Evolutionary conservation across 192 early-diverging fungal species (phyloP).

Genomic region (Coemansia sp.): DNA sequence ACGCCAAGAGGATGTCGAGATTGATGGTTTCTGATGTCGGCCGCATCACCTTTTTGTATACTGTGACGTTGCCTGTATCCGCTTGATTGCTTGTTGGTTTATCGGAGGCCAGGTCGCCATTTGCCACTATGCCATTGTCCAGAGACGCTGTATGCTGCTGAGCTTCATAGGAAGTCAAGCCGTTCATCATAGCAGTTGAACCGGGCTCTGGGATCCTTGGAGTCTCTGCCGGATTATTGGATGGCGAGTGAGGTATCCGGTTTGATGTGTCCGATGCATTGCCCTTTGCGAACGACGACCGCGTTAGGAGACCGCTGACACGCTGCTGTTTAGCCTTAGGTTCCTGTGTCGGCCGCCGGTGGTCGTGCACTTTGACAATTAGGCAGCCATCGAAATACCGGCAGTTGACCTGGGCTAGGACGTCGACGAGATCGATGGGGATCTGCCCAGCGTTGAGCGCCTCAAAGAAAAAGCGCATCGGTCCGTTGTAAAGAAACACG

Average conservation of each 20-base stretch:
- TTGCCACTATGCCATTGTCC: background rate
- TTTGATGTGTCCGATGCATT: background rate
- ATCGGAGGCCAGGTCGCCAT: background rate
- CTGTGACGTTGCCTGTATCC: conserved; percentile 5
- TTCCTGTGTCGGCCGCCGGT: conserved; percentile 54
- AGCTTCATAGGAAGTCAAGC: background rate
- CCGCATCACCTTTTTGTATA: conserved; percentile 48
- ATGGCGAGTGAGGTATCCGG: background rate
- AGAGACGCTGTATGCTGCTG: background rate
- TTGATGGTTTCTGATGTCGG: conserved; percentile 48
- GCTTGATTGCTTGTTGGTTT: conserved; percentile 1
- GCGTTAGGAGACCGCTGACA: conserved; percentile 32
- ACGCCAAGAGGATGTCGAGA: conserved; percentile 39
- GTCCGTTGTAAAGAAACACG: conserved; percentile 53
- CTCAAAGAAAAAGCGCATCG: conserved; percentile 57
- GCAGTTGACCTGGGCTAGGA: conserved; percentile 61
- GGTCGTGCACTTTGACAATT: conserved; percentile 71
- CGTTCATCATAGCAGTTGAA: conserved; percentile 2
- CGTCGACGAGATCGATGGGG: conserved; percentile 67
- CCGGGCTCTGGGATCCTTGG: conserved; percentile 22
- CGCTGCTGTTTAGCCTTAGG: conserved; percentile 28
- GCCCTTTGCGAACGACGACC: conserved; percentile 21
- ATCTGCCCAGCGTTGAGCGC: conserved; percentile 56
- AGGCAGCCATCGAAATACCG: conserved; percentile 58
- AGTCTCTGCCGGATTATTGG: background rate